Conservation (phyloP, 2,329 filamentous ascomycete species). For the Thelonectria rubi region DNA sequence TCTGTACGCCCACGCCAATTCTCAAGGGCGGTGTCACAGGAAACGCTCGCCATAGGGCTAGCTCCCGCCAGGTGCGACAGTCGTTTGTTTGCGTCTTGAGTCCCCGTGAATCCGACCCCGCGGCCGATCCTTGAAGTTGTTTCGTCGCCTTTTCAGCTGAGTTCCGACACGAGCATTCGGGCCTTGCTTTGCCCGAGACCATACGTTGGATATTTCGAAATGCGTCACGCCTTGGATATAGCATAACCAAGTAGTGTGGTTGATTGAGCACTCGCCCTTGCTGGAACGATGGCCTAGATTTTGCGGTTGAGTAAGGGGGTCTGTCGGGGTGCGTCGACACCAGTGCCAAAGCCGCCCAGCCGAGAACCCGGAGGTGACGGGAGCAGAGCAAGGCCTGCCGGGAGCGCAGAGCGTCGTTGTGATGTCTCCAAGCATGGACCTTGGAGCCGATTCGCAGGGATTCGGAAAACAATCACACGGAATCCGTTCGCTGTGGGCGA, state of each 20-base stretch:
- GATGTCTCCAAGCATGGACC: slow-evolving; percentile 38
- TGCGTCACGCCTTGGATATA: no score
- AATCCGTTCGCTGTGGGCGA: slow-evolving; percentile 33
- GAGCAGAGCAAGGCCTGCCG: slow-evolving; percentile 26
- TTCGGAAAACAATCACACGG: slow-evolving; percentile 25
- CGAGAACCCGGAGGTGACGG: slow-evolving; percentile 22
- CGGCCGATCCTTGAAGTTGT: slow-evolving; percentile 20
- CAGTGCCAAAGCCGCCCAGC: slow-evolving; percentile 18
- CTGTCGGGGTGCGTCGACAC: slow-evolving; percentile 14
- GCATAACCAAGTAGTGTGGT: no score
- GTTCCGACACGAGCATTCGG: background rate
- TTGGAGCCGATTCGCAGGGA: slow-evolving; percentile 27
- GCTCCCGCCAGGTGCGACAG: slow-evolving; percentile 25
- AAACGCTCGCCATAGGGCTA: slow-evolving; percentile 14
- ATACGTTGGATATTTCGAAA: no score
- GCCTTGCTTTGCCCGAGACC: no score
- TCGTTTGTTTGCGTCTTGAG: slow-evolving; percentile 9
- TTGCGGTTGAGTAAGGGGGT: slow-evolving; percentile 3
- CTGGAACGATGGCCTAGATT: background rate
- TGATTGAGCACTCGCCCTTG: no score
- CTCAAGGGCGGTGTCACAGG: slow-evolving; percentile 14
- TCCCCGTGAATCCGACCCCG: slow-evolving; percentile 17
- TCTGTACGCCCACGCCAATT: slow-evolving; percentile 20
- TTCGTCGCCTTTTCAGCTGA: background rate
- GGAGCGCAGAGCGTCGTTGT: slow-evolving; percentile 30